Base-by-base conservation (phyloP, 768 basidiomycete species). In the Strobilomyces dryophilus region DNA sequence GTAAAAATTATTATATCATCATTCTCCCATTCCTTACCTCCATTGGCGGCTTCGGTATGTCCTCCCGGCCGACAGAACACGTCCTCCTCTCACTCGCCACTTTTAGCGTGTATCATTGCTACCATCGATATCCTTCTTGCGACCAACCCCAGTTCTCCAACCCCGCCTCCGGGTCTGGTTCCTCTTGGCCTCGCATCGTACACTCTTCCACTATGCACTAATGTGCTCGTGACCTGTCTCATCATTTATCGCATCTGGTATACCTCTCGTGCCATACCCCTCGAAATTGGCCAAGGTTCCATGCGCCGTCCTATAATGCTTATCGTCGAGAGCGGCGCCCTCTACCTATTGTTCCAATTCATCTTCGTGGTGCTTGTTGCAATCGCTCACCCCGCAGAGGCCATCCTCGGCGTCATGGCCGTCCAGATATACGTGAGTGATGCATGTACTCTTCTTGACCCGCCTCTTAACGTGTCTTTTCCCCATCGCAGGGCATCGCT, bases 281-380 rank as follows among this genome's bases (percentile, higher is more conserved):
- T 61, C 15, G 45, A 58, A 11, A 37, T 63, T 49, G 52, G 50
- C 11, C 51, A 51, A 18, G 56, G 61, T 11, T 57, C 57, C 1
- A 52, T 62, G 4, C 61, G 52, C 34, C 64, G 50, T 18, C 74
- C 71, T 3, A 66, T 70, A 34, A 58, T 50, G 37, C 69, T 77
- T 50, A 57, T 76, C 53, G 47, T 76, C 49, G 75, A 76, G 59
- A 72, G 73, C 27, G 75, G 75, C 3, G 58, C 62, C 24, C 65
- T 76, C 37, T 76, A 74, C 60, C 65, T 76, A n/a, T 44, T 63
- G 20, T 65, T 64, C 42, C 75, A 77, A 44, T 52, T 77, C 37
- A 37, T 73, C n/a, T 73, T 76, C n/a, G 71, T 74, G 44, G 54
- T 72, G 15, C 65, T 76, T 27, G 68, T 75, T 45, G 66, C 75